Evolutionary conservation across 2,329 filamentous ascomycete genomes (phyloP), one percentile per base, ranked within the genome.

Genomic region (Thielaviopsis populi): DNA sequence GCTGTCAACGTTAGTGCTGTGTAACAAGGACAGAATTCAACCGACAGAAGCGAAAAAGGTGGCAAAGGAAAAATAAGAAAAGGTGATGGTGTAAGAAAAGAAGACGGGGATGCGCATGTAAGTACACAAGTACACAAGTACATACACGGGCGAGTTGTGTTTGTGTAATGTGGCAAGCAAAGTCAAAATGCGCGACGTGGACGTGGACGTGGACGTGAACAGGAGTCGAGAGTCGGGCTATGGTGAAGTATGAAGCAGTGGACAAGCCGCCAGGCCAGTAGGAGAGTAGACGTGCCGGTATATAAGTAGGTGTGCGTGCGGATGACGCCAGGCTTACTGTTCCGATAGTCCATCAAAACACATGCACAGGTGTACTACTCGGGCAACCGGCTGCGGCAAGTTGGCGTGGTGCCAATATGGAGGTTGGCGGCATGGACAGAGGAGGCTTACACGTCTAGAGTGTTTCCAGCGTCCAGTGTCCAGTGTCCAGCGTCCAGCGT

Each of bases 381-480:
- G 53, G 53, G n/a, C 53, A 56, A 37, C 27, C 53, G 53, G 53
- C 53, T 56, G 53, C 19, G 53, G 53, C 53, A 56, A 56, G 53
- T 56, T 54, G 11, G 22, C 8, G 50, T 30, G 50, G 50, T 54
- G 50, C 50, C 50, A 54, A 54, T 54, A n/a, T 54, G 50, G 50
- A 30, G 50, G 50, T 33, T 54, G 50, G 50, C 37, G 30, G 27
- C 53, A 10, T 10, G 24, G 53, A 27, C 27, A n/a, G 24, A 56
- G 33, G 53, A 56, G 30, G 27, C 53, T 56, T 30, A 56, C 53
- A 56, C 27, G 30, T 0, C 24, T n/a, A 37, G n/a, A 19, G 27
- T n/a, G n/a, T n/a, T n/a, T n/a, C n/a, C n/a, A n/a, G n/a, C n/a
- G n/a, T n/a, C n/a, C n/a, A n/a, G n/a, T n/a, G n/a, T n/a, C n/a